Conservation (phyloP, 257 asterid genomes). For the Lycium barbarum region DNA sequence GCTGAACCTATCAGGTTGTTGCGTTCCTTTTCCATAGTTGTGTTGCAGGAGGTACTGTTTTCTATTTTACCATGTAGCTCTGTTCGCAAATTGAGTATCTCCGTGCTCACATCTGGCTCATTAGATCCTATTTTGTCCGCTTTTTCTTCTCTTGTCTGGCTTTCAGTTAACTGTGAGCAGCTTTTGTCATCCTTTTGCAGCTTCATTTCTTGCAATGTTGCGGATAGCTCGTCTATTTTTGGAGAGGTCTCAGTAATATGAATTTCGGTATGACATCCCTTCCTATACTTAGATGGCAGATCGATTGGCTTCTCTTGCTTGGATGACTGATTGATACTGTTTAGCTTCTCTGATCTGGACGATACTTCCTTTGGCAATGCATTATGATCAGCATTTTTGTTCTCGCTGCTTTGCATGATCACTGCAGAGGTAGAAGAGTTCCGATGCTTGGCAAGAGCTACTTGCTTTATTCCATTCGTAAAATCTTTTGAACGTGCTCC, state of each 20-base stretch:
- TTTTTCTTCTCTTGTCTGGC: constrained; percentile 31
- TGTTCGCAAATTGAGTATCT: constrained; percentile 7
- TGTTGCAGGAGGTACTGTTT: constrained; percentile 23
- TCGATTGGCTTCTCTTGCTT: constrained; percentile 42
- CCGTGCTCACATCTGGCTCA: constrained; percentile 34
- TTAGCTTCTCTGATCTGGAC: constrained; percentile 25
- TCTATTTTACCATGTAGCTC: constrained; percentile 32
- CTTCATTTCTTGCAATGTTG: constrained; percentile 49
- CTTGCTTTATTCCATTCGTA: constrained; percentile 37
- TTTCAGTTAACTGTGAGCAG: constrained; percentile 39
- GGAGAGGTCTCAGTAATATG: constrained; percentile 47
- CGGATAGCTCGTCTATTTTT: constrained; percentile 54
- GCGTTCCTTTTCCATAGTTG: constrained; percentile 45
- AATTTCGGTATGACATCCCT: constrained; percentile 37
- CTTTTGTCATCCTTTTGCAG: constrained; percentile 49
- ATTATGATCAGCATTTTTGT: constrained; percentile 35
- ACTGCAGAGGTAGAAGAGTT: constrained; percentile 3
- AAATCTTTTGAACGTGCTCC: constrained; percentile 41
- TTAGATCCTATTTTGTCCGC: constrained; percentile 25
- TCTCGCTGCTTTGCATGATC: constrained; percentile 23
- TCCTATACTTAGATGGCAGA: constrained; percentile 43
- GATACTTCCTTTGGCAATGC: constrained; percentile 36
- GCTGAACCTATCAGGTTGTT: constrained; percentile 36
- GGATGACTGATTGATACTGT: constrained; percentile 12
- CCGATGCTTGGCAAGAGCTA: constrained; percentile 15